Percentiles rank a stretch among this genome's conserved stretches.
Conservation (phyloP, 768 basidiomycete species). For the Tylopilus sp. region DNA sequence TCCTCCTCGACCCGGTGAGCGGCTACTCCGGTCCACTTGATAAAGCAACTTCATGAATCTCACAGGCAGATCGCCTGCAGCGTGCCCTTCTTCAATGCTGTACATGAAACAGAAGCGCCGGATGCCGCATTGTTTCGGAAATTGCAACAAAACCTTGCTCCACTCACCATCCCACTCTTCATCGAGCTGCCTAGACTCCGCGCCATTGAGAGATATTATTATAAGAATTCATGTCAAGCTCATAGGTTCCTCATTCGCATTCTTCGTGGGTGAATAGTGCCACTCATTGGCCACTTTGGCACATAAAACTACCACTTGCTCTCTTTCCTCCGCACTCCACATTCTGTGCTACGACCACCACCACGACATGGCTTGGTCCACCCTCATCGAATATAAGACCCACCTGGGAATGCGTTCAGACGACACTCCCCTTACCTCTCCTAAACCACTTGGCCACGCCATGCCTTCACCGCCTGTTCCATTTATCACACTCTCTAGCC, state of each 20-base stretch:
- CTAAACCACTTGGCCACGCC: constrained; percentile 12
- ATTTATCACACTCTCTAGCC: constrained; percentile 25
- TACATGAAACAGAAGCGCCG: constrained; percentile 25
- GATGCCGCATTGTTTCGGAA: constrained; percentile 25
- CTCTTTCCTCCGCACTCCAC: constrained; percentile 10
- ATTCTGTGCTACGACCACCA: constrained; percentile 18
- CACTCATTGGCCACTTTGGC: constrained; percentile 16
- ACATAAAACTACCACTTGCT: constrained; percentile 13
- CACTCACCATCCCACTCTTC: constrained; percentile 19
- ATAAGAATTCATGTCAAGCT: constrained; percentile 13
- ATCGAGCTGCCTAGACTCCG: constrained; percentile 17
- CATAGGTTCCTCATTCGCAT: constrained; percentile 10
- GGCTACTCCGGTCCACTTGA: constrained; percentile 11
- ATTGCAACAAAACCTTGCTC: constrained; percentile 15
- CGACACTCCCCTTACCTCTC: constrained; percentile 19
- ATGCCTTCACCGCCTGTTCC: constrained; percentile 27
- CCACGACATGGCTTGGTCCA: constrained; percentile 19
- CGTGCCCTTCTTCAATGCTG: constrained; percentile 17
- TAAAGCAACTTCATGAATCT: not conserved
- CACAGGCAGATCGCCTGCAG: constrained; percentile 9
- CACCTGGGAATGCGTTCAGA: not conserved
- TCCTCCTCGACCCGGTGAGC: constrained; percentile 12
- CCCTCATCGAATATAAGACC: constrained; percentile 20
- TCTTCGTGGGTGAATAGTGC: constrained; percentile 4
- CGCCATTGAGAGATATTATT: constrained; percentile 8